Evolutionary conservation across 768 basidiomycete species (phyloP).

Genomic region (Rhizopogon rudus): DNA sequence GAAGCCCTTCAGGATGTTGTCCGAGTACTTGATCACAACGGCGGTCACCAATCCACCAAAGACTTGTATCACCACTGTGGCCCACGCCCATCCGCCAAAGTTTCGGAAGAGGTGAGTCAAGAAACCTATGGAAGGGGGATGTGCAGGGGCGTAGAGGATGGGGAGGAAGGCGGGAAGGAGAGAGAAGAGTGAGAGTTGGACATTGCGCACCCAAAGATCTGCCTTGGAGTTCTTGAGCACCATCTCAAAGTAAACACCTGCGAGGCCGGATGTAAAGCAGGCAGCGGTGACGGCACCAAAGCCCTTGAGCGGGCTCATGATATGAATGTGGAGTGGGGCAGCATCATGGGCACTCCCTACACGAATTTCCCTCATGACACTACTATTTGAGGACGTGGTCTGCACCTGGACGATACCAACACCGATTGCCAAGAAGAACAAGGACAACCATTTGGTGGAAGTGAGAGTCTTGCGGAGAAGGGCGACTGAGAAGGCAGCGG

Average conservation of each 20-base stretch:
- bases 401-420: constrained; percentile 96
- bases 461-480: constrained; percentile 74
- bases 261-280: constrained; percentile 86
- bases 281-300: constrained; percentile 81
- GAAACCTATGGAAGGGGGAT: constrained; percentile 41
- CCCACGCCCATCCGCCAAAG: constrained; percentile 95
- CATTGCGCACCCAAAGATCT: constrained; percentile 88
- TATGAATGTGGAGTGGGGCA: constrained; percentile 52
- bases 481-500: constrained; percentile 85
- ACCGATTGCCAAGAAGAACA: constrained; percentile 86
- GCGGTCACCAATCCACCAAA: constrained; percentile 93
- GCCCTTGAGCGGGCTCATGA: constrained; percentile 80
- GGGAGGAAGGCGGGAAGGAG: constrained; percentile 86
- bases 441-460: constrained; percentile 77
- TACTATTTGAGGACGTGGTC: constrained; percentile 36
- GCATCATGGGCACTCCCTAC: constrained; percentile 71
- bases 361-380: constrained; percentile 28
- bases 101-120: constrained; percentile 67
- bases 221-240: constrained; percentile 79
- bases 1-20: constrained; percentile 96
- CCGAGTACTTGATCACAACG: constrained; percentile 94
- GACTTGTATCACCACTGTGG: constrained; percentile 85
- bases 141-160: constrained; percentile 52
- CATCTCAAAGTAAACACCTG: constrained; percentile 94
- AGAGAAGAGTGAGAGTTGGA: constrained; percentile 86